phyloP scores from a whole-genome alignment of 2,329 filamentous ascomycete genomes.

The Claviceps purpurea region DNA sequence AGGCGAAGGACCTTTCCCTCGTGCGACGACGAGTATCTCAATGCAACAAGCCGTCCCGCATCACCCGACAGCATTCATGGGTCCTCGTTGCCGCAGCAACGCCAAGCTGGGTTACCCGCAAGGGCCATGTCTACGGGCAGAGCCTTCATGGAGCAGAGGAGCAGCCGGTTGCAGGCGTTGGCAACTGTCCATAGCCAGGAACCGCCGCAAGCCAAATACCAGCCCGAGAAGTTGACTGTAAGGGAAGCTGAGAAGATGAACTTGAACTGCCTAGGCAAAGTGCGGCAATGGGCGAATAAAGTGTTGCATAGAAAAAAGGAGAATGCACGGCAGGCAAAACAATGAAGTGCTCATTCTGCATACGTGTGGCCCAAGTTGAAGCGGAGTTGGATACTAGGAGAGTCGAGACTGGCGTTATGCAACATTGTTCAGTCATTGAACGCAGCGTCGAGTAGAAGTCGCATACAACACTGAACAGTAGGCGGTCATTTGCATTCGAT shows the following conservation, averaged over 20 bases:
- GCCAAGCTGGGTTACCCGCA: slow-evolving; percentile 4
- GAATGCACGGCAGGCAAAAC: not conserved
- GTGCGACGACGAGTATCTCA: slow-evolving; percentile 4
- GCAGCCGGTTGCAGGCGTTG: slow-evolving; percentile 5
- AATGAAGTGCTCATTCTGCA: not conserved
- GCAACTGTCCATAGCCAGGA: slow-evolving; percentile 1
- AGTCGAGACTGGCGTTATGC: not conserved
- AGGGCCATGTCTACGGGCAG: slow-evolving; percentile 14
- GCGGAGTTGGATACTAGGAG: not conserved
- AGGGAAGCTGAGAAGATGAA: slow-evolving; percentile 1
- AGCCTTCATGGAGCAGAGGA: slow-evolving; percentile 14
- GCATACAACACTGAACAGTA: not conserved
- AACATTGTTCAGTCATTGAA: not conserved
- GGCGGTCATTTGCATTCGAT: not conserved
- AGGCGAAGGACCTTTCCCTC: slow-evolving; percentile 8
- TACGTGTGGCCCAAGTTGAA: not conserved
- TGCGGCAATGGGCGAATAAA: slow-evolving; percentile 9
- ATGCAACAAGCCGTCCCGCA: slow-evolving; percentile 1
- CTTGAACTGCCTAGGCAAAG: slow-evolving; percentile 2
- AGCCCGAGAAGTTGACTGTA: not conserved
- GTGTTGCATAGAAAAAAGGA: slow-evolving; percentile 5
- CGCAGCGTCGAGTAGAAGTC: too few species aligned
- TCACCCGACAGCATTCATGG: slow-evolving; percentile 1
- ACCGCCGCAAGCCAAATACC: not conserved
- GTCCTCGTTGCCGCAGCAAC: not conserved